These are phyloP conservation scores for Pseudogymnoascus sp. DNA, from an alignment of 2,329 filamentous ascomycete species.

Conservation along the genomic window DNA sequence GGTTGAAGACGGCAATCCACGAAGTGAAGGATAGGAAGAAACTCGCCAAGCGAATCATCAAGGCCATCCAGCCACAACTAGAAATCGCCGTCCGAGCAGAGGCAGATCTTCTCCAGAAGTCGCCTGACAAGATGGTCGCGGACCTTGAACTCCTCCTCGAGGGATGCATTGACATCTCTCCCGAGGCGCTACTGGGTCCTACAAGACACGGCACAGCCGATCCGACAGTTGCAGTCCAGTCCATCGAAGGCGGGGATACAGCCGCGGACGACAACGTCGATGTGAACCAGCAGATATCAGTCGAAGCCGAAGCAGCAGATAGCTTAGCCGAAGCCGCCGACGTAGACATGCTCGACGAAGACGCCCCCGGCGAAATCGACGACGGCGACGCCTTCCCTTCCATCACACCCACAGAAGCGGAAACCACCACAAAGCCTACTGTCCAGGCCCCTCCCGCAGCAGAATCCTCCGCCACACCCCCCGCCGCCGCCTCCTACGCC, in stretches of 20 bases:
- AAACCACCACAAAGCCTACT: conserved; percentile 18
- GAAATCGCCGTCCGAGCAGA: conserved; percentile 73
- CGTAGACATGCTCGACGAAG: conserved; percentile 25
- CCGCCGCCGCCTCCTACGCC: conserved; percentile 38
- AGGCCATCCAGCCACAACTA: conserved; percentile 68
- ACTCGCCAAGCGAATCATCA: conserved; percentile 83
- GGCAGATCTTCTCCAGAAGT: conserved; percentile 66
- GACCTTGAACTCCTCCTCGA: conserved; percentile 70
- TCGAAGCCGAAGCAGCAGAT: conserved; percentile 39
- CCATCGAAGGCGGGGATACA: conserved; percentile 22
- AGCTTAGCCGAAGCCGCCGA: conserved; percentile 26
- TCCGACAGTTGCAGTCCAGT: background rate
- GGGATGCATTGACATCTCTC: conserved; percentile 38
- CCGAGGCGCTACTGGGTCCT: conserved; percentile 38
- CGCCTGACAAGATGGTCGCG: conserved; percentile 61
- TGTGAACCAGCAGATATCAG: conserved; percentile 16
- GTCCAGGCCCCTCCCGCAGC: conserved; percentile 24
- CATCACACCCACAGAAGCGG: background rate
- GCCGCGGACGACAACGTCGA: conserved; percentile 24
- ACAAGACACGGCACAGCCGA: conserved; percentile 28
- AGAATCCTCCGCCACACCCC: conserved; percentile 36
- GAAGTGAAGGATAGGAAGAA: conserved; percentile 77
- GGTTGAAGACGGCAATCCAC: conserved; percentile 34
- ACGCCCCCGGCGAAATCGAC: conserved; percentile 13
- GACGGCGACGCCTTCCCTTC: conserved; percentile 17